Conservation (phyloP, 2,329 filamentous ascomycete genomes). For the Cercospora citrullina region DNA sequence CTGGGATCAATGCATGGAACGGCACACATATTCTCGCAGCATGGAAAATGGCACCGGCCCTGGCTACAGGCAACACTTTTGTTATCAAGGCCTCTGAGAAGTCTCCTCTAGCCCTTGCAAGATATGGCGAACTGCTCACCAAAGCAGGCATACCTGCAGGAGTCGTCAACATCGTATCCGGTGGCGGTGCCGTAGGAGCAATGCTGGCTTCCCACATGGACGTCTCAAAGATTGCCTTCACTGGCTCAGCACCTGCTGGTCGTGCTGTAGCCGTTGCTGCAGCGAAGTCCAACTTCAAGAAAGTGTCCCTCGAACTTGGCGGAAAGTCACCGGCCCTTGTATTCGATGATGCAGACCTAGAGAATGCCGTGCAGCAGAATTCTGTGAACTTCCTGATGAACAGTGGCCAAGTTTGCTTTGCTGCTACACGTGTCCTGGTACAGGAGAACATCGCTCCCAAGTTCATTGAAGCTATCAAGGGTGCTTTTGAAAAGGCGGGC, state of each 20-base stretch:
- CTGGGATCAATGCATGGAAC: slow-evolving; percentile 60
- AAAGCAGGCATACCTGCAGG: slow-evolving; percentile 47
- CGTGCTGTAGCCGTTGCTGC: slow-evolving; percentile 27
- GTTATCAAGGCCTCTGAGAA: slow-evolving; percentile 61
- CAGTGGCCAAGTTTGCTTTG: slow-evolving; percentile 61
- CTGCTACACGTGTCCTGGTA: slow-evolving; percentile 59
- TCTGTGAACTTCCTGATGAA: slow-evolving; percentile 46
- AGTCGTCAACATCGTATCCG: slow-evolving; percentile 43
- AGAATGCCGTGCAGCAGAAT: slow-evolving; percentile 34
- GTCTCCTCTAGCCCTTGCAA: slow-evolving; percentile 58
- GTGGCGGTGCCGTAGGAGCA: slow-evolving; percentile 36
- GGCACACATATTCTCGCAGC: slow-evolving; percentile 1
- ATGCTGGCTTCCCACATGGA: slow-evolving; percentile 37
- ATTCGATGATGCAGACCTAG: slow-evolving; percentile 34
- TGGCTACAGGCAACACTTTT: slow-evolving; percentile 59
- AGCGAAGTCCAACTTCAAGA: slow-evolving; percentile 34
- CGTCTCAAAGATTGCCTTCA: slow-evolving; percentile 35
- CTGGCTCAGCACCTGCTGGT: slow-evolving; percentile 31
- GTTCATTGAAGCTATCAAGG: slow-evolving; percentile 44
- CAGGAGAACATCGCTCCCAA: slow-evolving; percentile 51
- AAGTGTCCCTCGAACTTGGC: slow-evolving; percentile 34
- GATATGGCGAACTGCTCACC: slow-evolving; percentile 43
- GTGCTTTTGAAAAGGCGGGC: neutral
- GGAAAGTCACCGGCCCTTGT: slow-evolving; percentile 34
- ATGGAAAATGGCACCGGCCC: slow-evolving; percentile 61